Evolutionary conservation across 192 early-diverging fungal species (phyloP), one percentile per base, ranked within the genome.

Genomic region (Powellomyces hirtus): DNA sequence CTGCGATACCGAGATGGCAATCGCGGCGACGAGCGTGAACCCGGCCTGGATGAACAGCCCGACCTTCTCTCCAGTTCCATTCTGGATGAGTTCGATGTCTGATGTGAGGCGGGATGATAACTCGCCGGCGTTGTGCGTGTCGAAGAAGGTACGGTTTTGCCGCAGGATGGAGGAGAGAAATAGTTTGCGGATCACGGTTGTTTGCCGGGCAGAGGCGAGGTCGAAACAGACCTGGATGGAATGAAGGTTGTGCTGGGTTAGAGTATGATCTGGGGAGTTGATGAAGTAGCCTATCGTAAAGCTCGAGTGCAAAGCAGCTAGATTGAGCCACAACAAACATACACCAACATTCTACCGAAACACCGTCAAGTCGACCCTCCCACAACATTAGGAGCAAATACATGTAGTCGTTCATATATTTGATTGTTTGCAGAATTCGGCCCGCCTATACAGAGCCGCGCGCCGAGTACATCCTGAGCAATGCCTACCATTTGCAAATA

Each of bases 91-190:
- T n/a, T 71, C 50, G 50, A 73, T 64, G 59, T 80, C 77, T 14
- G 62, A 30, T 2, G 78, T 76, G 16, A 85, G 72, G 8, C 80
- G 62, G n/a, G 75, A 67, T 0, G 80, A 83, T 52, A 85, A 52
- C 37, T 79, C 77, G 7, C 83, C 83, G 42, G 78, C 77, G 20
- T 74, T 70, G 27, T 63, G 63, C 24, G 62, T 56, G 37, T 85
- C 83, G 69, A 77, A 82, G 56, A 70, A 80, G 4, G 51, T 67
- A 10, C 75, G 53, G 45, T 76, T 71, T 35, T 80, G 79, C 10
- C 79, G 72, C 44, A 80, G 36, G 33, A 80, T 53, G 20, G 72
- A 24, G 16, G 45, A 14, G 55, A 80, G 65, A 52, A 75, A 80
- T 4, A 44, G 29, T 24, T 38, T 33, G 29, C 73, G 55, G 35